A percentile compares a stretch with the other conserved stretches of the same genome.
Evolutionary conservation across 2,329 filamentous ascomycete species (phyloP).

Genomic region (Harringtonia lauricola): DNA sequence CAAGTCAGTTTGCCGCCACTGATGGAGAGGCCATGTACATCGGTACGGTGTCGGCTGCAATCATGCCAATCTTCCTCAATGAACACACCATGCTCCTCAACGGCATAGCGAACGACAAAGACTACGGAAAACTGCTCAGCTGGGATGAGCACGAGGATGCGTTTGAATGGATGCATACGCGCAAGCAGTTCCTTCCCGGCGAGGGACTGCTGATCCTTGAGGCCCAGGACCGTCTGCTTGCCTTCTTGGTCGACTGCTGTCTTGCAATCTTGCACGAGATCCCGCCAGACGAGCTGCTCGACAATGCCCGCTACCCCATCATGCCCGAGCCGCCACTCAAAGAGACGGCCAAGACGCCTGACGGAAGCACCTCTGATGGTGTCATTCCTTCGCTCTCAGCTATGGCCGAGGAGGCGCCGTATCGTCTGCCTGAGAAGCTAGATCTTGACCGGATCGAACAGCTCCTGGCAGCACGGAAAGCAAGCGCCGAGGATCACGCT

Average conservation of each 20-base stretch:
- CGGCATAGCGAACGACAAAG: slow-evolving; percentile 13
- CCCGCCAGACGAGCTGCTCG: slow-evolving; percentile 16
- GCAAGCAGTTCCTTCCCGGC: slow-evolving; percentile 28
- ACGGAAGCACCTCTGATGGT: slow-evolving; percentile 9
- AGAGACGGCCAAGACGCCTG: slow-evolving; percentile 17
- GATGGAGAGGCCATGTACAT: slow-evolving; percentile 27
- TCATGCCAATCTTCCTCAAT: slow-evolving; percentile 19
- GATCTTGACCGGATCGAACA: slow-evolving; percentile 32
- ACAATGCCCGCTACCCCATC: slow-evolving; percentile 17
- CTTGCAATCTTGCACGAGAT: slow-evolving; percentile 40
- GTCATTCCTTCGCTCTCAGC: slow-evolving; percentile 23
- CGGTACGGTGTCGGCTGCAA: slow-evolving; percentile 13
- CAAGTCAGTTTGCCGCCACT: slow-evolving; percentile 32
- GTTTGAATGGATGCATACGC: slow-evolving; percentile 22
- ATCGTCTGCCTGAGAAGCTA: slow-evolving; percentile 33
- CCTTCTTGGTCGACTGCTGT: slow-evolving; percentile 38
- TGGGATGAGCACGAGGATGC: slow-evolving; percentile 25
- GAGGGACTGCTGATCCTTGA: slow-evolving; percentile 39
- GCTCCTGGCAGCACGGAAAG: slow-evolving; percentile 29
- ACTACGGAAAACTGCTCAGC: slow-evolving; percentile 24
- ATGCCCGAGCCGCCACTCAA: slow-evolving; percentile 25
- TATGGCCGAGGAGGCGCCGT: slow-evolving; percentile 39
- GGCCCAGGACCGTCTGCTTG: slow-evolving; percentile 33
- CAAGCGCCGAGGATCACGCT: slow-evolving; percentile 39
- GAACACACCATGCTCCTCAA: slow-evolving; percentile 23